Evolutionary conservation across 1,284 basidiomycete species (phyloP), one percentile per base, ranked within the genome.

Genomic region (Cystobasidium slooffiae): DNA sequence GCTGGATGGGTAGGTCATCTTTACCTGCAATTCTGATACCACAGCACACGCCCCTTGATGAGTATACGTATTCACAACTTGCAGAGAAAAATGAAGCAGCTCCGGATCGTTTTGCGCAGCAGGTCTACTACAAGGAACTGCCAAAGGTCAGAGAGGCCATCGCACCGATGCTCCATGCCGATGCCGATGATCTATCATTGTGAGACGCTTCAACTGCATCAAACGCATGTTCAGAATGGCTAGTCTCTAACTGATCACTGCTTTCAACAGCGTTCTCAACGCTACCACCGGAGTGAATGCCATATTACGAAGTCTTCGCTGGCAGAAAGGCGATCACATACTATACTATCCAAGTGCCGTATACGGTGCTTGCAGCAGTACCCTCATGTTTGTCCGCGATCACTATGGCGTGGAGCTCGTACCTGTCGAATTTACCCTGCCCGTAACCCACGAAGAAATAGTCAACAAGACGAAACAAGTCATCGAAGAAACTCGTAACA

Each of bases 241-340:
- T 5, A 31, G 31, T 31, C 31, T 31, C 31, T 5, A 5, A 31
- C 31, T 1, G 5, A 31, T 5, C 31, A 31, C 5, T 31, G 31
- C 31, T 2, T 31, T 31, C 5, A 20, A n/a, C 20, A 77, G 76
- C 37, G 78, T 83, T 5, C 51, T 74, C 41, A 82, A 82, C 62
- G 79, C 81, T 0, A 82, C 82, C 8, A 76, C 75, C 1, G 82
- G 80, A 10, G 78, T 82, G 72, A 82, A 82, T 67, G 75, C 75
- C 3, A 79, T 80, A 0, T 47, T 83, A 16, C 72, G 80, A 0
- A 78, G 77, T 6, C 24, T 82, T 31, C 75, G 78, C 0, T 82
- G 79, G 80, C 43, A 78, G 51, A 75, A 79, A 46, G 75, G 77
- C 6, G 81, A 83, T 51, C 77, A 75, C 10, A 75, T 83, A 18